Evolutionary conservation across 768 basidiomycete species (phyloP).

Genomic region (Lactifluus echinatus): DNA sequence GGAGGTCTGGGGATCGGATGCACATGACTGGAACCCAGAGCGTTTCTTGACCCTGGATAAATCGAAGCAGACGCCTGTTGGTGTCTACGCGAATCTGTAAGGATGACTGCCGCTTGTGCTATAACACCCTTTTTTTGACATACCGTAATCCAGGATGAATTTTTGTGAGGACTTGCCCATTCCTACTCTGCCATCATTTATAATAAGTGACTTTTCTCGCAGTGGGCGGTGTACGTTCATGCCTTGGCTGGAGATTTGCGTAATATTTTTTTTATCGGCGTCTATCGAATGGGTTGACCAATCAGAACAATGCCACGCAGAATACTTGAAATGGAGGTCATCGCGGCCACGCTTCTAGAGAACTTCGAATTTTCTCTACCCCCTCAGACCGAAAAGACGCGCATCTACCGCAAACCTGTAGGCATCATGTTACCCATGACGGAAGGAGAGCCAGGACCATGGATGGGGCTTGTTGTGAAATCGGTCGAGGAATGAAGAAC

Average conservation of each 20-base stretch:
- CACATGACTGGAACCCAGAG: too few species aligned
- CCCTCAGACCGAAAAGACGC: background rate
- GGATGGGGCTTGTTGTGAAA: slow-evolving; percentile 3
- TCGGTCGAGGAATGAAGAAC: background rate
- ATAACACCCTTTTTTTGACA: background rate
- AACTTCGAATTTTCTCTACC: slow-evolving; percentile 4
- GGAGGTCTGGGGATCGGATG: background rate
- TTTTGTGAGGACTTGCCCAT: background rate
- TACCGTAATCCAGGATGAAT: background rate
- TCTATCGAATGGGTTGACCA: background rate
- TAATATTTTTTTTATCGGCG: background rate
- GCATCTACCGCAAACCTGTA: background rate
- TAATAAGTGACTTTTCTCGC: too few species aligned
- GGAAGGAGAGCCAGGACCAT: background rate
- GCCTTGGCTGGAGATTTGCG: slow-evolving; percentile 7
- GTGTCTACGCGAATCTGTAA: background rate
- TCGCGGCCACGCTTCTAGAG: background rate
- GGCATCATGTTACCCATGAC: background rate
- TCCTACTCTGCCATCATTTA: too few species aligned
- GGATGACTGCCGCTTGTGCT: background rate
- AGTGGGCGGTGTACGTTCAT: background rate
- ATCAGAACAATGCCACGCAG: background rate
- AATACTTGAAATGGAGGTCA: background rate
- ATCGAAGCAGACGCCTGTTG: background rate
- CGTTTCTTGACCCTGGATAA: too few species aligned